phyloP scores from a whole-genome alignment of 305 asterid genomes.

The Fraxinus velutina region DNA sequence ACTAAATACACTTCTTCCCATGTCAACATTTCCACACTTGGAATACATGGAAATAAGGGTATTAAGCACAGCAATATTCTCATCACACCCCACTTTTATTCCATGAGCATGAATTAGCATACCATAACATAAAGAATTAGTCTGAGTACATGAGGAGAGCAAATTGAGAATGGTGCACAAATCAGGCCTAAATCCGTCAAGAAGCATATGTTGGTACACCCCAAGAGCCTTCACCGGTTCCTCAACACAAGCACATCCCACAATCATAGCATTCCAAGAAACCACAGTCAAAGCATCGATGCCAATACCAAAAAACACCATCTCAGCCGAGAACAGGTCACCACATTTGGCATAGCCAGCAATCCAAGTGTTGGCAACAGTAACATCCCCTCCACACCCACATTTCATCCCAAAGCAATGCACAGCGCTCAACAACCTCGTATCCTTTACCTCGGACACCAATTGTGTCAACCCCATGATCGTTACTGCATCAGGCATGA shows the following conservation, averaged over 20 bases:
- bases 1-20: conserved; percentile 48
- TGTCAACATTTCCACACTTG: conserved; percentile 44
- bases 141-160: conserved; percentile 44
- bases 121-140: conserved; percentile 37
- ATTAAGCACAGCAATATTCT: conserved; percentile 43
- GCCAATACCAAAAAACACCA: conserved; percentile 46
- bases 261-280: conserved; percentile 64
- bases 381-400: conserved; percentile 41
- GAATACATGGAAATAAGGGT: conserved; percentile 60
- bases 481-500: conserved; percentile 54
- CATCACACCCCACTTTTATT: conserved; percentile 43
- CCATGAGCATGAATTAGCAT: conserved; percentile 55
- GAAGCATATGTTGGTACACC: conserved; percentile 46
- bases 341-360: conserved; percentile 58
- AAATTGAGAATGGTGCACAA: conserved; percentile 53
- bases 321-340: conserved; percentile 39
- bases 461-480: conserved; percentile 53
- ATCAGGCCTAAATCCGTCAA: conserved; percentile 46
- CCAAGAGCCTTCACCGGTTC: conserved; percentile 39
- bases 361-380: conserved; percentile 63
- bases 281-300: conserved; percentile 35
- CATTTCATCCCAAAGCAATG: conserved; percentile 52
- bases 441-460: conserved; percentile 40
- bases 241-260: conserved; percentile 46
- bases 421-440: conserved; percentile 33